These are phyloP conservation scores for Medicago arabica DNA, from an alignment of 306 rosid genomes.

Conservation along the genomic window DNA sequence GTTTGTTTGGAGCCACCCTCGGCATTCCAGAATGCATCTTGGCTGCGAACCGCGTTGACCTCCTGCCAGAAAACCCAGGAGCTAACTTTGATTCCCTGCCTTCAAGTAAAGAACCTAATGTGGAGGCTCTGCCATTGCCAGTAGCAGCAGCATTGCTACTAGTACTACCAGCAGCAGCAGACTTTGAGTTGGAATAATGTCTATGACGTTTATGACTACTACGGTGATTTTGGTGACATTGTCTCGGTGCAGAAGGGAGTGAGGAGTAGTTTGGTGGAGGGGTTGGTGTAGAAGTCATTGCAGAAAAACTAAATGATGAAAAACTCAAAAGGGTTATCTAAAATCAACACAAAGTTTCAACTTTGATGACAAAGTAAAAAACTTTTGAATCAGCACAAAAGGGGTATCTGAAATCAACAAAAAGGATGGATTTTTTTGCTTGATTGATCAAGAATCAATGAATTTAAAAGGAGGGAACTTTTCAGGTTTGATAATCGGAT, in stretches of 20 bases:
- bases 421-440: neutral
- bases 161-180: conserved; percentile 31
- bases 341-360: neutral
- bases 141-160: conserved; percentile 1
- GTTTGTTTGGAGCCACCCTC: conserved; percentile 51
- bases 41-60: conserved; percentile 76
- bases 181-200: conserved; percentile 33
- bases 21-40: conserved; percentile 80
- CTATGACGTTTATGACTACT: neutral
- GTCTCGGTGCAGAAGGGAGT: conserved; percentile 50
- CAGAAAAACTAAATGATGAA: neutral
- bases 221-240: conserved; percentile 46
- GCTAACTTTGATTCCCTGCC: conserved; percentile 58
- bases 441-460: neutral
- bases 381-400: neutral
- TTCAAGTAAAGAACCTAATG: conserved; percentile 55
- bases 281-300: conserved; percentile 44
- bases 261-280: conserved; percentile 39
- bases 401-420: neutral
- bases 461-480: too few relatives aligned
- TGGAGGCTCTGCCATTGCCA: conserved; percentile 42
- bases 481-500: too few relatives aligned
- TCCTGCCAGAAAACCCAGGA: conserved; percentile 78
- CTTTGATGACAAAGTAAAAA: neutral
- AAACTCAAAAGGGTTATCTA: conserved; percentile 35